These are phyloP conservation scores for Lichtheimia ornata DNA, from an alignment of 371 early-diverging fungal genomes.

Conservation along the genomic window DNA sequence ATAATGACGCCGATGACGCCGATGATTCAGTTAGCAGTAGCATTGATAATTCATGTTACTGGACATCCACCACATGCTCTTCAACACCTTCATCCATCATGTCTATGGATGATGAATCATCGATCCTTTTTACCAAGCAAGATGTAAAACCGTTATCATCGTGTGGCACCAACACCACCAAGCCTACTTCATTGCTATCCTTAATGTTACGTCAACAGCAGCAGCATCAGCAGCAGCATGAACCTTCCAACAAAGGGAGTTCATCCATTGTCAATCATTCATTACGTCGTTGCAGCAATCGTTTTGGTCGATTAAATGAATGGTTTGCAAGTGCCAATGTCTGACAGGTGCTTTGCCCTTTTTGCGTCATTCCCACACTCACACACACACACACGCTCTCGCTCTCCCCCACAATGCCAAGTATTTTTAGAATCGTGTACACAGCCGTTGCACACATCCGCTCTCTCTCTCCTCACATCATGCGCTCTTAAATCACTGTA, in stretches of 20 bases:
- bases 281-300: slow-evolving; percentile 15
- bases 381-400: slow-evolving; percentile 3
- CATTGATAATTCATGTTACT: slow-evolving; percentile 1
- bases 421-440: background rate
- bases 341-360: background rate
- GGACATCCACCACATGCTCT: slow-evolving; percentile 3
- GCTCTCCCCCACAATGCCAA: background rate
- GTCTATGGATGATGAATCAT: background rate
- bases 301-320: slow-evolving; percentile 10
- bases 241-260: background rate
- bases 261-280: slow-evolving; percentile 4
- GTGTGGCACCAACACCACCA: slow-evolving; percentile 1
- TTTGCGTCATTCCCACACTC: slow-evolving; percentile 2
- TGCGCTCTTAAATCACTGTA: no score
- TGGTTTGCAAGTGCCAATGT: slow-evolving; percentile 14
- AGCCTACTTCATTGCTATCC: slow-evolving; percentile 18
- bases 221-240: slow-evolving; percentile 6
- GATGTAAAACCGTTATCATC: background rate
- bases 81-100: slow-evolving; percentile 11
- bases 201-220: slow-evolving; percentile 15
- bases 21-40: slow-evolving; percentile 1
- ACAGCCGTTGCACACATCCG: no score
- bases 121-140: slow-evolving; percentile 10
- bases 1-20: slow-evolving; percentile 10
- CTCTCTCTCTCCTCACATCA: no score